Evolutionary conservation across 768 basidiomycete species (phyloP).

Genomic region (Mycena sanguinolenta): DNA sequence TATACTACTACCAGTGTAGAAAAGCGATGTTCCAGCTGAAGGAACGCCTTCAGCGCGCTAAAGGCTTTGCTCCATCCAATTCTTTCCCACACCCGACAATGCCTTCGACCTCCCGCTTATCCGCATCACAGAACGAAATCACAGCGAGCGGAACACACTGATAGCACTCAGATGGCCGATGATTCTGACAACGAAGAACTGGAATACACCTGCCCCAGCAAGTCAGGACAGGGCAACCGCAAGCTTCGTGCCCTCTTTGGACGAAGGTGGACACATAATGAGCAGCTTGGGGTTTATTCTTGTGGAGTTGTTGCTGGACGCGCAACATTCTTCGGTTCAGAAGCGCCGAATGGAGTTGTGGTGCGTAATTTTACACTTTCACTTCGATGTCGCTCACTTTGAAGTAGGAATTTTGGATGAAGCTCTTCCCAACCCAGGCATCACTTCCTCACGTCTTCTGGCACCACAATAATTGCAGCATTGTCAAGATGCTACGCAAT

Average conservation of each 20-base stretch:
- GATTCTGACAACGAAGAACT: conserved; percentile 1
- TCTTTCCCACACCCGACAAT: background rate
- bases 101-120: background rate
- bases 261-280: conserved; percentile 46
- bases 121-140: background rate
- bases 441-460: conserved; percentile 40
- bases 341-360: conserved; percentile 39
- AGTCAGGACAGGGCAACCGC: conserved; percentile 36
- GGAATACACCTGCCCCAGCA: conserved; percentile 14
- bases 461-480: conserved; percentile 45
- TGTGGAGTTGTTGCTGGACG: conserved; percentile 47
- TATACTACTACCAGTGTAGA: conserved; percentile 10
- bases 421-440: conserved; percentile 36
- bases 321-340: conserved; percentile 47
- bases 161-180: background rate
- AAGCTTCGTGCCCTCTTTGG: conserved; percentile 44
- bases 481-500: conserved; percentile 29
- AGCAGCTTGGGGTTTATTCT: conserved; percentile 41
- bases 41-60: conserved; percentile 32
- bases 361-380: conserved; percentile 21
- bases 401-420: conserved; percentile 26
- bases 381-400: background rate
- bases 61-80: background rate
- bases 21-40: conserved; percentile 35
- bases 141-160: conserved; percentile 9